Evolutionary conservation across 1,284 basidiomycete genomes (phyloP), one percentile per base, ranked within the genome.

Genomic region (Malassezia slooffiae): DNA sequence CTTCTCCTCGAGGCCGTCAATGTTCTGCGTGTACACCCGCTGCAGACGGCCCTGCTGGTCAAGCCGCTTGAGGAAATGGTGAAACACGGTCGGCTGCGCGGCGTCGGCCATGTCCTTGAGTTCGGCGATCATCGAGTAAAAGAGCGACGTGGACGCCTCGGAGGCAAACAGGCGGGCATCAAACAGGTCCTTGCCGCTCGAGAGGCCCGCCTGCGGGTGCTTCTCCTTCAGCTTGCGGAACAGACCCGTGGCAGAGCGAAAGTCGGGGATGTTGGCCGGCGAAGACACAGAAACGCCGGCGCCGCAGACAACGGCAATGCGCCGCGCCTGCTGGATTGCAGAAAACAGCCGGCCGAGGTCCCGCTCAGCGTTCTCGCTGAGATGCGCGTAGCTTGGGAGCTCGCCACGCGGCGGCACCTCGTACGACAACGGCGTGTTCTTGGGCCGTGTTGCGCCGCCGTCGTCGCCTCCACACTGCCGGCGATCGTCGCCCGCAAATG

Each of bases 21-120:
- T 89, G 65, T 93, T 95, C 70, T 93, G 89, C 0, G 90, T 93
- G 70, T 95, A 95, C 3, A 81, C 84, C 40, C 89, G 79, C 22
- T 91, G 71, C 1, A 96, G 74, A 62, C 83, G 87, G 41, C 83
- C 83, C 71, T 87, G 86, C 9, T 75, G 70, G 56, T 91, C 83
- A 0, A 95, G 77, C 5, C 79, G 81, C 60, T 82, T 82, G 49
- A 95, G 80, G 70, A 95, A 90, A 47, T 77, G 76, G 70, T 95
- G 90, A 3, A 90, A 93, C 1, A 79, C 77, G 5, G 87, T 82
- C 2, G 86, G 86, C 35, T 77, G 69, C n/a, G 87, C 85, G 27
- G 71, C 71, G 62, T 87, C 81, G 55, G 91, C 81, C 38, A 84
- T 80, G 34, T 77, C 74, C 62, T 89, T 88, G 46, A 95, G 80